Evolutionary conservation across 2,329 filamentous ascomycete genomes (phyloP), one percentile per base, ranked within the genome.

Genomic region (Graphiopsis chlorocephala): DNA sequence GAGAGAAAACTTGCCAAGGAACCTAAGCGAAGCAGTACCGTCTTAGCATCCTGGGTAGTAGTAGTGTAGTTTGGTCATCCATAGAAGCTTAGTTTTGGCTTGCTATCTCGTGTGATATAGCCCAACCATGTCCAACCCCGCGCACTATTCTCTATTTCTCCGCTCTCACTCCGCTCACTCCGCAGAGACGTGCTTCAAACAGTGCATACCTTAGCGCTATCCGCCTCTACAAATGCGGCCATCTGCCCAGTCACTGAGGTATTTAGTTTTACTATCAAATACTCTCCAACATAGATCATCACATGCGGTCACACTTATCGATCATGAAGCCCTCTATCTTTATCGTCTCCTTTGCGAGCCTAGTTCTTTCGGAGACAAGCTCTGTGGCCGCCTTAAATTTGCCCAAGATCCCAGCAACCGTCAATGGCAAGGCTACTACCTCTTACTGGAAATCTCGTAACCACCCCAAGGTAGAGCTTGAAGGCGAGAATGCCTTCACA

Each of bases 401-500:
- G 15, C 10, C 20, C 4, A 50, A 50, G 26, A 28, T 50, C 10
- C 47, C 47, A 28, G 47, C 47, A 10, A 50, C 47, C 47, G 20
- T 50, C 5, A 28, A 50, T 28, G 25, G 25, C 25, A 28, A 50
- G 26, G 5, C 12, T 12, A 28, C 47, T 11, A 50, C 47, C 23
- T 50, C 47, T 17, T 14, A 28, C 47, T 50, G 47, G 47, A 50
- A 25, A 28, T 15, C 25, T n/a, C 25, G 25, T 10, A 50, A 50
- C 47, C 23, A 50, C 4, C 47, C 47, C 25, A 28, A 50, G 4
- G 47, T 50, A 14, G 47, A 4, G 15, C 12, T 50, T 12, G 23
- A 15, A 25, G 25, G 47, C 47, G 47, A 50, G 6, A 23, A 50
- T 28, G 14, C 47, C 20, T 86, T 88, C 74, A 80, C 77, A 15